A percentile compares a stretch with the other conserved stretches of the same genome.
These are phyloP conservation scores for Fusarium sp. DNA, from an alignment of 2,329 filamentous ascomycete genomes.

Conservation along the genomic window DNA sequence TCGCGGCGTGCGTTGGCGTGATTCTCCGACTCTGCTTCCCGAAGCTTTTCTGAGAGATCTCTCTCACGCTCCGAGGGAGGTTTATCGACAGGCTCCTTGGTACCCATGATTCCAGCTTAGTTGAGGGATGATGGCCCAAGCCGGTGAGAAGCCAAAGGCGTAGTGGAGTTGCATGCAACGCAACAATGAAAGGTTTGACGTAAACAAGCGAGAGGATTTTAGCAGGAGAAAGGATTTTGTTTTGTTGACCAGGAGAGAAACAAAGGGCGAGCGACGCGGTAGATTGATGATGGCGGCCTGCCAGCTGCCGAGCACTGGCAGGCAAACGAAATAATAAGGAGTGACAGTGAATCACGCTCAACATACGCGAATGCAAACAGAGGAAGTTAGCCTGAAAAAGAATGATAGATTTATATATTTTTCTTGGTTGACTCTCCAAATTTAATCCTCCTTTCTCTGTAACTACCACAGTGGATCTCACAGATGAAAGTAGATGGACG, in stretches of 20 bases:
- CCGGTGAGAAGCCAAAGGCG: not conserved
- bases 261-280: not conserved
- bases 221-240: not conserved
- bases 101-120: constrained; percentile 2
- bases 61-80: constrained; percentile 13
- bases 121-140: not conserved
- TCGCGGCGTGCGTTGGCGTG: constrained; percentile 3
- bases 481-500: no score
- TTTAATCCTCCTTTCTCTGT: no score
- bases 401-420: not conserved
- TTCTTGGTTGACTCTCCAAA: not conserved
- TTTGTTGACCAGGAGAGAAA: not conserved
- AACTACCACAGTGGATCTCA: no score
- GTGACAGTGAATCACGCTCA: not conserved
- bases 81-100: not conserved
- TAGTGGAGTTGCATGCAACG: not conserved
- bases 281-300: not conserved
- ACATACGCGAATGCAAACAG: not conserved
- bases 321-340: not conserved
- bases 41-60: constrained; percentile 17
- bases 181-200: no score
- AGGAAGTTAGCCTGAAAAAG: not conserved
- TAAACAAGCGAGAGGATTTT: no score
- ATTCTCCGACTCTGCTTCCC: constrained; percentile 13
- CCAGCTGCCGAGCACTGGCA: not conserved